Evolutionary conservation across 495 filamentous ascomycete genomes (phyloP), one percentile per base, ranked within the genome.

Genomic region (Penicillium chermesinum): DNA sequence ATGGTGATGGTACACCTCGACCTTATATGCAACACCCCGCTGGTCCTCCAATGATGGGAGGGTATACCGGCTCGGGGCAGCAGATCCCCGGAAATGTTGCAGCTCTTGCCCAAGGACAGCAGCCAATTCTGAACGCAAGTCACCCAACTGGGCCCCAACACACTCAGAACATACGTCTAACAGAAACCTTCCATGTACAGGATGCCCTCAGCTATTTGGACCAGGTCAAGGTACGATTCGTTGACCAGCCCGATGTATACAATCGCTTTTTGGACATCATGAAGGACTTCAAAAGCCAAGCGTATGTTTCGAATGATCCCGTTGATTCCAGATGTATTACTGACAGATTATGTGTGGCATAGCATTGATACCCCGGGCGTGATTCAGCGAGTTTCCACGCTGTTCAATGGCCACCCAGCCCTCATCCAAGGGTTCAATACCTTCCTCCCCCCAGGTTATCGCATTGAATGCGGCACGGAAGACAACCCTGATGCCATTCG

Each of bases 211-310:
- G 89, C 65, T 99, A 99, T 64, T 78, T 99, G 30, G 93, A 99
- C 64, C 94, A 97, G 63, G 93, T 99, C 49, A 99, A 99, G 69
- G 91, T 96, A 38, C 90, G 95, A 54, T 99, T 99, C 57, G 85
- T 88, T 44, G 90, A 96, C 46, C 89, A 95, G 55, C 91, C 93
- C 7, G 94, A 99, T 64, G 93, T 99, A 2, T 99, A 99, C 60
- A 99, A 99, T 63, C 81, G 86, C 16, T 99, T 99, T 58, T 70
- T 99, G 43, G 93, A 99, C 54, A 99, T 99, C 41, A 99, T 99
- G 94, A 99, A 99, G 66, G 94, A 99, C 52, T 99, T 99, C 71
- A 99, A 99, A 71, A 95, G 90, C 58, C 91, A 95, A 71, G 88
- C 90, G 83, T 93, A 70, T 72, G 87, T 77, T 32, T 45, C 1